These are phyloP conservation scores for Pseudopyricularia javanii DNA, from an alignment of 2,329 filamentous ascomycete species.

Conservation along the genomic window DNA sequence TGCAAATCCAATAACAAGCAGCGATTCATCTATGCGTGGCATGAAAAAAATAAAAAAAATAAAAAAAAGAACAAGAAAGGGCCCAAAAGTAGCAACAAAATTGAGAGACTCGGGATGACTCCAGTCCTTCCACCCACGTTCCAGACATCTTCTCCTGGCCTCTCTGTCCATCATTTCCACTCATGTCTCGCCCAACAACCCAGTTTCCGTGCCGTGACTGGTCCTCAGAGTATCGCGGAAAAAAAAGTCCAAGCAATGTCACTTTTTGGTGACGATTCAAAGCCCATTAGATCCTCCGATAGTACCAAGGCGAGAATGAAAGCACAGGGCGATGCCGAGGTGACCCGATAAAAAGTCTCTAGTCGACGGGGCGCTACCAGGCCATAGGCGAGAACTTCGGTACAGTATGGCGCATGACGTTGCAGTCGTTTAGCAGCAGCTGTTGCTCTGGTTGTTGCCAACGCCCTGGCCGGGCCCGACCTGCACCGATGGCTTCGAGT, in stretches of 20 bases:
- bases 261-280: not conserved
- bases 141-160: not conserved
- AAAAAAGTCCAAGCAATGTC: not conserved
- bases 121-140: not conserved
- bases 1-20: not conserved
- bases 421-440: constrained; percentile 19
- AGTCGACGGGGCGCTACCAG: not conserved
- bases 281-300: not conserved
- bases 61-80: constrained; percentile 1
- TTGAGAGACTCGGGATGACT: not conserved
- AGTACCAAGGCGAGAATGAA: not conserved
- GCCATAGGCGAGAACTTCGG: not conserved
- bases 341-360: not conserved
- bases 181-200: not conserved
- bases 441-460: constrained; percentile 32
- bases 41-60: constrained; percentile 1
- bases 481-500: constrained; percentile 97
- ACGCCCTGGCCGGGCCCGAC: constrained; percentile 93
- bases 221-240: not conserved
- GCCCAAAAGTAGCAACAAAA: not conserved
- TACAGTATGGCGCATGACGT: not conserved
- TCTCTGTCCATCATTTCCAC: not conserved
- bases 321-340: not conserved
- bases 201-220: not conserved
- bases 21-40: constrained; percentile 3